These are phyloP conservation scores for Phtheirospermum japonicum DNA, from an alignment of 257 asterid species.

Conservation along the genomic window DNA sequence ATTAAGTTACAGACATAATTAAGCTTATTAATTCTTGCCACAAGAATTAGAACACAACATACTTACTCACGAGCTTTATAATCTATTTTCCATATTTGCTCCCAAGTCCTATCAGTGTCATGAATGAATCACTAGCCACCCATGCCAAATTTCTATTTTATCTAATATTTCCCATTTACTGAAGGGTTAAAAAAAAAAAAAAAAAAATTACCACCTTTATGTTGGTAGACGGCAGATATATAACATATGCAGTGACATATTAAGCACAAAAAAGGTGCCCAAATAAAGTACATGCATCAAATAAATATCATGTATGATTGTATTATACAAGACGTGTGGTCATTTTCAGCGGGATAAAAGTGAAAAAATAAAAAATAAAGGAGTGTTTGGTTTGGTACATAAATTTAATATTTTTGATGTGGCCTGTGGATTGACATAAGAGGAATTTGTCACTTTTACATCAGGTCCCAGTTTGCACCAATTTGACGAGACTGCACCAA, in stretches of 20 bases:
- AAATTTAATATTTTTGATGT: constrained; percentile 24
- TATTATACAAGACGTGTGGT: constrained; percentile 17
- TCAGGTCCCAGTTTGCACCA: constrained; percentile 17
- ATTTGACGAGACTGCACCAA: constrained; percentile 26
- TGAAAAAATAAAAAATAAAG: background rate
- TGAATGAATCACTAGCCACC: background rate
- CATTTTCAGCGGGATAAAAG: constrained; percentile 18
- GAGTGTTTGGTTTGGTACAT: constrained; percentile 12
- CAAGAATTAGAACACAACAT: background rate
- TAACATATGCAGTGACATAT: too few relatives aligned
- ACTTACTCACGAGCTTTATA: too few relatives aligned
- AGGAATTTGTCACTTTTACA: constrained; percentile 28
- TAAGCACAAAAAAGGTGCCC: constrained; percentile 21
- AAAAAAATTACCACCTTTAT: background rate
- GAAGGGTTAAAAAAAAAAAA: too few relatives aligned
- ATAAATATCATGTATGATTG: constrained; percentile 23
- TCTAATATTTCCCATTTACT: too few relatives aligned
- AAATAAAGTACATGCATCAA: constrained; percentile 11
- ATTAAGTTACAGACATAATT: background rate
- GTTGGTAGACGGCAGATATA: too few relatives aligned
- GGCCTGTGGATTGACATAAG: constrained; percentile 30
- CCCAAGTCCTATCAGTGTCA: background rate
- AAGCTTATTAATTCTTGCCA: background rate
- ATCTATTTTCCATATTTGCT: background rate
- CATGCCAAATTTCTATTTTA: too few relatives aligned